Evolutionary conservation across 768 basidiomycete genomes (phyloP), one percentile per base, ranked within the genome.

Genomic region (Ramaria rubella): DNA sequence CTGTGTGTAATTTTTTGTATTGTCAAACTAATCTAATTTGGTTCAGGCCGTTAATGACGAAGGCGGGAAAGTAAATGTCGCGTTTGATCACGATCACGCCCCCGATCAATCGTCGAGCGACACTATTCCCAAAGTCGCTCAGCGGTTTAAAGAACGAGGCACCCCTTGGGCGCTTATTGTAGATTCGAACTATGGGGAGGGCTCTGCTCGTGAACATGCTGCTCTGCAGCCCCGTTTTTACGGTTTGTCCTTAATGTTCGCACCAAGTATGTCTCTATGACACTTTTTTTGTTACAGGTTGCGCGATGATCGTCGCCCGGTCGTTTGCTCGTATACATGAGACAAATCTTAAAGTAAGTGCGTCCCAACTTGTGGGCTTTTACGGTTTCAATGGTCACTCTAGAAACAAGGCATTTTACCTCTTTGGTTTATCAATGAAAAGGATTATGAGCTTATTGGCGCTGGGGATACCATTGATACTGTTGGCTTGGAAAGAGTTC

Each of bases 251-350:
- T 24, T 31, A 12, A 27, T 24, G 12, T 30, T 34, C 15, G 38
- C 42, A 24, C 23, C 6, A 23, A 6, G 4, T 44, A 14, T 14
- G 12, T 42, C 15, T 31, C 12, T 14, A 40, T 30, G 14, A n/a
- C 29, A 14, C 17, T 48, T 30, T 50, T 27, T 24, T 33, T 24
- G 26, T 5, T n/a, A 11, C 60, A 87, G 91, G 95, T 17, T 93
- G 92, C 64, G 81, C 79, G 5, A 74, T 93, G 75, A 94, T 97
- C 63, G 69, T 96, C 56, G 93, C 93, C 0, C 78, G 93, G 21
- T 97, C 94, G 1, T 97, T 99, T 65, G 96, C 96, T 61, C 87
- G 96, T 50, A 99, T 99, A 50, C 96, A 99, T 68, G 96, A 98
- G 74, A 95, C 94, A 5, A 97, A 97, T 70, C 72, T 97, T 57